These are phyloP conservation scores for Heteromeles arbutifolia DNA, from an alignment of 306 rosid species.

Conservation along the genomic window DNA sequence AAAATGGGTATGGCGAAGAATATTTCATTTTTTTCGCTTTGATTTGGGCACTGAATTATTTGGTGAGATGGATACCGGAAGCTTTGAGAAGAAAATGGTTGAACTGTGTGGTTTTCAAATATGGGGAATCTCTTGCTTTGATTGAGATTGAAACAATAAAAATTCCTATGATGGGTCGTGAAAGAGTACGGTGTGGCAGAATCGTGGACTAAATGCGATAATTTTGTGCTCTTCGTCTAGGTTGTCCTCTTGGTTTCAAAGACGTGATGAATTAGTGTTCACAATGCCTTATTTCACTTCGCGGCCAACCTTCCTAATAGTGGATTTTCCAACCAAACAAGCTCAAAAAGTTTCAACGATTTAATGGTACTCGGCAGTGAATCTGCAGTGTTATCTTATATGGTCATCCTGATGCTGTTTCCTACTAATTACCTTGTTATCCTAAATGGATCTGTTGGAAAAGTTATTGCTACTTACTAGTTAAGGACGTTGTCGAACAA, in stretches of 20 bases:
- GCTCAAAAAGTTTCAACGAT: too few species aligned
- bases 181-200: not conserved
- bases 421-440: too few species aligned
- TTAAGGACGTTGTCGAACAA: too few species aligned
- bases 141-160: not conserved
- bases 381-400: too few species aligned
- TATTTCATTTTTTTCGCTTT: not conserved
- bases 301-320: not conserved
- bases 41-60: not conserved
- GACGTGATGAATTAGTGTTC: not conserved
- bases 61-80: not conserved
- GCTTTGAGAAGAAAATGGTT: not conserved
- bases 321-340: not conserved
- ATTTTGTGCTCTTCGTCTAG: too few species aligned
- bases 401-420: too few species aligned
- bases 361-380: too few species aligned
- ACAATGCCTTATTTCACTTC: not conserved
- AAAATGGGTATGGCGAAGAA: too few species aligned
- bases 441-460: too few species aligned
- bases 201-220: not conserved
- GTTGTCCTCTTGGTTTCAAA: not conserved
- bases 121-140: not conserved
- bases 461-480: too few species aligned
- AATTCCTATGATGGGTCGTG: not conserved
- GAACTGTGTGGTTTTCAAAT: not conserved